These are phyloP conservation scores for Saccharum hybrid DNA, from an alignment of 202 grass and related monocot genomes.

Conservation along the genomic window DNA sequence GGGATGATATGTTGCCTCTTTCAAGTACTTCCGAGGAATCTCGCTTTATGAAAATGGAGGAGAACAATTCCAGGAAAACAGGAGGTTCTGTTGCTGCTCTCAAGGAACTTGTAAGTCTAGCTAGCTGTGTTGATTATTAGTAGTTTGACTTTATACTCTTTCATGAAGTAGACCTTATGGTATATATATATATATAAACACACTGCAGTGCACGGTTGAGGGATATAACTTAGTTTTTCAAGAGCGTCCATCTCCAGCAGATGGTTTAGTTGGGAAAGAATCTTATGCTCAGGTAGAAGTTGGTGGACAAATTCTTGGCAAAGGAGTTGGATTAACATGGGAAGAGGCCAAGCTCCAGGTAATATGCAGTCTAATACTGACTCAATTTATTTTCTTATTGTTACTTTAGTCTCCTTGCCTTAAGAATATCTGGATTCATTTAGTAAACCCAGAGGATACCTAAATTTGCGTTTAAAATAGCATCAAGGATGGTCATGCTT, in stretches of 20 bases:
- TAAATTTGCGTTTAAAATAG: neutral
- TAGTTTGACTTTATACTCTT: conserved; percentile 34
- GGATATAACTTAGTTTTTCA: conserved; percentile 83
- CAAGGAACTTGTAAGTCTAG: conserved; percentile 83
- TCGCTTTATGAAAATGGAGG: conserved; percentile 49
- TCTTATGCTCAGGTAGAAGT: conserved; percentile 81
- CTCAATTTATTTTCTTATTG: conserved; percentile 7
- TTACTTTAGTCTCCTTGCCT: neutral
- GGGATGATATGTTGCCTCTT: conserved; percentile 55
- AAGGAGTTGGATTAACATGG: conserved; percentile 79
- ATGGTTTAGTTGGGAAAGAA: conserved; percentile 64
- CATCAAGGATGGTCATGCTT: neutral
- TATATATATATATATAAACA: conserved; percentile 49
- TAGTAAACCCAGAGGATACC: neutral
- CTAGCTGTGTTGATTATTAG: conserved; percentile 36
- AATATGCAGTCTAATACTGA: conserved; percentile 22
- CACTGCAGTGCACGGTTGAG: conserved; percentile 72
- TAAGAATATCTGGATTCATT: neutral
- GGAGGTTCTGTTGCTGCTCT: conserved; percentile 71
- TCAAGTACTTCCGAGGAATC: conserved; percentile 59
- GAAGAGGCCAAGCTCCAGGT: conserved; percentile 93
- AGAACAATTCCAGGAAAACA: conserved; percentile 49
- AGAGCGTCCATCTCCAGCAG: conserved; percentile 46
- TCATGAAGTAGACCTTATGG: conserved; percentile 18
- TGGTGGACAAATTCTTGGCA: conserved; percentile 70